Percentiles rank a stretch among this genome's conserved stretches.
Conservation (phyloP, 306 rosid genomes). For the Trifolium dubium region DNA sequence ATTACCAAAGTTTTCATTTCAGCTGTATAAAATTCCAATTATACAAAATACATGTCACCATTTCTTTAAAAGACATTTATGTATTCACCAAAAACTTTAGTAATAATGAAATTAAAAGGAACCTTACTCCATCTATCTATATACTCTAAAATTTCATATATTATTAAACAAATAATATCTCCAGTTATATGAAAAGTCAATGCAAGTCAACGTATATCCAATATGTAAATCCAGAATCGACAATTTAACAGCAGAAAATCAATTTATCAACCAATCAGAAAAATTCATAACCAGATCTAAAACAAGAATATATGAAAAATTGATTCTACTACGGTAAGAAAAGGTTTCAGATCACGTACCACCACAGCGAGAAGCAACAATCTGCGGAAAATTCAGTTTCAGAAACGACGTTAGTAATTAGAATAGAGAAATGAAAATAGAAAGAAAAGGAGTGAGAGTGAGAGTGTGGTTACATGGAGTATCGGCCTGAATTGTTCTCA, state of each 20-base stretch:
- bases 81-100: neutral
- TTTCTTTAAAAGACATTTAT: neutral
- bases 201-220: slow-evolving; percentile 39
- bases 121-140: slow-evolving; percentile 15
- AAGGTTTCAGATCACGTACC: slow-evolving; percentile 58
- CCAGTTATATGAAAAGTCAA: slow-evolving; percentile 17
- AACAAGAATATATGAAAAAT: neutral
- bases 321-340: neutral
- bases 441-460: neutral
- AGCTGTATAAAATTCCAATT: neutral
- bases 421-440: neutral
- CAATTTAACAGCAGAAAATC: slow-evolving; percentile 5
- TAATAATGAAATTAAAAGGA: neutral
- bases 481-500: slow-evolving; percentile 66
- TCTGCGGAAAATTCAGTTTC: slow-evolving; percentile 54
- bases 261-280: neutral
- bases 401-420: slow-evolving; percentile 28
- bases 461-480: slow-evolving; percentile 61
- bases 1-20: neutral
- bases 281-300: slow-evolving; percentile 22
- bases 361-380: slow-evolving; percentile 77
- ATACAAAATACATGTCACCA: neutral
- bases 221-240: slow-evolving; percentile 6
- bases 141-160: neutral
- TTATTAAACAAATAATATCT: neutral